Base-by-base conservation (phyloP, 169 alveolate species). In the Plasmodium adleri region DNA sequence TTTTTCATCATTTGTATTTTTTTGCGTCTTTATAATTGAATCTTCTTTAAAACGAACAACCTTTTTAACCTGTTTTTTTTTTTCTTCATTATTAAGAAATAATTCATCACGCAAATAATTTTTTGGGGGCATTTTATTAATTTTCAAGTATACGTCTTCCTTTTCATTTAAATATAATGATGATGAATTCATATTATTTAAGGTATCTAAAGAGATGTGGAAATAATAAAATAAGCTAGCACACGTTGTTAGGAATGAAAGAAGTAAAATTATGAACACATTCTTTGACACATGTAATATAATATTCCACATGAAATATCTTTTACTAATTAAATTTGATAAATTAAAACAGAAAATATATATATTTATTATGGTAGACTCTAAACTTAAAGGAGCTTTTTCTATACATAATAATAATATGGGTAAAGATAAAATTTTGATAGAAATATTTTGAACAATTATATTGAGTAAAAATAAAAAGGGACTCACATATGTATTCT, bases 21-120 rank as follows among this genome's bases (percentile, higher is more conserved):
- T 43, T 20, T 56, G 9, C 28, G 15, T 76, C 32, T 50, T 49
- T 5, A 15, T 64, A 17, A 17, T 15, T 56, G 22, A 12, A 32
- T 76, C 78, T 43, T 76, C 89, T 32, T 58, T 76, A 76, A 76
- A 76, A 58, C 89, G 89, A 76, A 76, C 89, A 76, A 13, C 52
- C 60, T 76, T 76, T 66, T 76, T 76, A 32, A 54, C 15, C 13
- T 67, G 10, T 13, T 64, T 64, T 28, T 45, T 45, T 32, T 76
- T 76, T 70, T 76, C 89, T 6, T 10, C 15, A 26, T 68, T 76
- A 26, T 66, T 62, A 13, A n/a, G n/a, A 76, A 76, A 76, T 54
- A 45, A 39, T 15, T 63, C 60, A 24, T 15, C 60, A 39, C 43
- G 39, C 10, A 70, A 68, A 64, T 76, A 76, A 43, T 62, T 62